phyloP scores from a whole-genome alignment of 1,139 yeast species.

The Kodamaea alishanica region DNA sequence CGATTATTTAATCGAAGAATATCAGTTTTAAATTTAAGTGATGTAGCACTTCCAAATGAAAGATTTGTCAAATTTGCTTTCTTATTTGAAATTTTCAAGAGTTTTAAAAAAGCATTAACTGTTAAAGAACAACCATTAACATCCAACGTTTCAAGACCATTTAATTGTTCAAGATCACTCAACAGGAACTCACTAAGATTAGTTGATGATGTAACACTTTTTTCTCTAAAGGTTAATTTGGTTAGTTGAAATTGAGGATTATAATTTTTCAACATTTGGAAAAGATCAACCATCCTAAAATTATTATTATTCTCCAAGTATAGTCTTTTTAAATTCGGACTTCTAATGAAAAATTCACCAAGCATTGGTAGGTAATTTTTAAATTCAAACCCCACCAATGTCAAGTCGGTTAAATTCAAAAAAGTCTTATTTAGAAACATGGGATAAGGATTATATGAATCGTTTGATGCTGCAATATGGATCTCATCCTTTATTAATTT shows the following conservation, averaged over 20 bases:
- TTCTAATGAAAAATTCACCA: conserved; percentile 27
- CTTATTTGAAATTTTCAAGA: conserved; percentile 23
- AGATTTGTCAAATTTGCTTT: conserved; percentile 17
- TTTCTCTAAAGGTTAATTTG: conserved; percentile 33
- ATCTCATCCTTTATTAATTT: conserved; percentile 14
- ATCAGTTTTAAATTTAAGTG: conserved; percentile 30
- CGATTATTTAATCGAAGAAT: conserved; percentile 13
- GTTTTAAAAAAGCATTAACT: conserved; percentile 28
- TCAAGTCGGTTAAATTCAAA: conserved; percentile 24
- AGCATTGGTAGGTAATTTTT: conserved; percentile 24
- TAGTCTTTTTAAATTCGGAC: conserved; percentile 20
- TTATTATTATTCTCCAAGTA: conserved; percentile 35
- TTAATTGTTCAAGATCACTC: conserved; percentile 26
- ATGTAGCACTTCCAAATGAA: conserved; percentile 33
- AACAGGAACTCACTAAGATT: conserved; percentile 26
- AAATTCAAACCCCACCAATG: conserved; percentile 33
- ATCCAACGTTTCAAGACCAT: conserved; percentile 27
- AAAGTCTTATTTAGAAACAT: conserved; percentile 20
- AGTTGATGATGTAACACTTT: conserved; percentile 15
- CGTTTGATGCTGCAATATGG: conserved; percentile 12
- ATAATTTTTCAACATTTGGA: conserved; percentile 30
- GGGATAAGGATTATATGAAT: conserved; percentile 28
- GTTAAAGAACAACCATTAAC: conserved; percentile 34
- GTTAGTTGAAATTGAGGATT: conserved; percentile 25
- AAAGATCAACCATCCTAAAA: conserved; percentile 26